These are phyloP conservation scores for Piromyces finnis DNA, from an alignment of 192 early-diverging fungal species.

Conservation along the genomic window DNA sequence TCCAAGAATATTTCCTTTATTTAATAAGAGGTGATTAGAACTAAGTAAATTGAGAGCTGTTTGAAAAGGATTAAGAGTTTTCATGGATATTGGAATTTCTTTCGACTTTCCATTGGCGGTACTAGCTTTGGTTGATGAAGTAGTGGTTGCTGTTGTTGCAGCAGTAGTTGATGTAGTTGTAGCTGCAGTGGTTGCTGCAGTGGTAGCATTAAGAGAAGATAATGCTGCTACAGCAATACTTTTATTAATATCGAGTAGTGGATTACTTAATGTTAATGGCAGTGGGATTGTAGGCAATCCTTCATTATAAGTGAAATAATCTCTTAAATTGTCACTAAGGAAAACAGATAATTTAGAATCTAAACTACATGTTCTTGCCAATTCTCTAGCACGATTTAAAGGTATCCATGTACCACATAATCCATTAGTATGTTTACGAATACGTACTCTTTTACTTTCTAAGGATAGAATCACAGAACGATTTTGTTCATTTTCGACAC, in stretches of 20 bases:
- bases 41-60: not conserved
- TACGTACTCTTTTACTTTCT: slow-evolving; percentile 58
- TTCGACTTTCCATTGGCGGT: not conserved
- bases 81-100: not conserved
- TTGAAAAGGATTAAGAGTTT: not conserved
- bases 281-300: not conserved
- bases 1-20: slow-evolving; percentile 2
- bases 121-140: not conserved
- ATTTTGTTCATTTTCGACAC: slow-evolving; percentile 65
- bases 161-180: not conserved
- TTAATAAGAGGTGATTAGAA: not conserved
- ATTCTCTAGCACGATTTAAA: slow-evolving; percentile 57
- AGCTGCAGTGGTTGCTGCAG: no score
- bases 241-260: not conserved
- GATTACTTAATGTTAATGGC: not conserved
- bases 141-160: not conserved
- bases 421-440: slow-evolving; percentile 44
- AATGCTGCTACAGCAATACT: not conserved
- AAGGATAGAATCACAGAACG: slow-evolving; percentile 69
- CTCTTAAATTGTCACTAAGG: slow-evolving; percentile 48
- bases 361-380: slow-evolving; percentile 65
- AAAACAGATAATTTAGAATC: slow-evolving; percentile 56
- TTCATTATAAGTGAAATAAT: not conserved
- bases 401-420: slow-evolving; percentile 89
- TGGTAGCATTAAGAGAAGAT: not conserved